Conservation (phyloP, 2,329 filamentous ascomycete genomes). For the Pseudogymnoascus verrucosus region DNA sequence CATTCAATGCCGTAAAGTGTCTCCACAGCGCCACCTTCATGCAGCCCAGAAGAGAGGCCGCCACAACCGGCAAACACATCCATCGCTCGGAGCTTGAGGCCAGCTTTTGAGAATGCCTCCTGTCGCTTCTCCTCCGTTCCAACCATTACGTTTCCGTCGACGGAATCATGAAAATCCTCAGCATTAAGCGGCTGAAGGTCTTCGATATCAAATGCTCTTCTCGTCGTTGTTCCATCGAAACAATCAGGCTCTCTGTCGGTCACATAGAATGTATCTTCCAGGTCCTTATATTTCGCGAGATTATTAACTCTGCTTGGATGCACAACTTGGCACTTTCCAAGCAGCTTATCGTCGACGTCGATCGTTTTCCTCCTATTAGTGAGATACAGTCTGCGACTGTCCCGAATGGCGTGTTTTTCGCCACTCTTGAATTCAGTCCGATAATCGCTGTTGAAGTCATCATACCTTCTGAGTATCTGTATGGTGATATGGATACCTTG, state of each 20-base stretch:
- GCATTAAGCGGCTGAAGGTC: not conserved
- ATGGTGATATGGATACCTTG: not conserved
- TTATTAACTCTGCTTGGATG: slow-evolving; percentile 15
- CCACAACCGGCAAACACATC: slow-evolving; percentile 8
- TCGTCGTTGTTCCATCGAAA: not conserved
- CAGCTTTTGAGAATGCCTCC: not conserved
- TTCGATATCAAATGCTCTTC: not conserved
- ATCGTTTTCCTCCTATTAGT: not conserved
- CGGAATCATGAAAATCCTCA: not conserved
- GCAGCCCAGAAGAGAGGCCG: not conserved
- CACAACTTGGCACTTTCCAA: slow-evolving; percentile 17
- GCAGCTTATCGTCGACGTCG: slow-evolving; percentile 2
- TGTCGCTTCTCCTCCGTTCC: not conserved
- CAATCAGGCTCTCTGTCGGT: slow-evolving; percentile 8
- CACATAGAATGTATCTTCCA: slow-evolving; percentile 18
- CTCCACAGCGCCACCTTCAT: slow-evolving; percentile 1
- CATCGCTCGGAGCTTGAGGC: slow-evolving; percentile 5
- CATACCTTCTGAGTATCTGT: not conserved
- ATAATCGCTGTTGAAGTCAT: slow-evolving; percentile 2
- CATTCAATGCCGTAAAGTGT: slow-evolving; percentile 4
- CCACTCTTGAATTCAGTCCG: not conserved
- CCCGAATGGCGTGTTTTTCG: not conserved
- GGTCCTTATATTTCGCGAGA: slow-evolving; percentile 16
- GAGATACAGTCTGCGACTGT: slow-evolving; percentile 15
- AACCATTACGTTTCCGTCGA: not conserved